These are phyloP conservation scores for Micractinium sp. DNA, from an alignment of 139 green algal species.

Conservation along the genomic window DNA sequence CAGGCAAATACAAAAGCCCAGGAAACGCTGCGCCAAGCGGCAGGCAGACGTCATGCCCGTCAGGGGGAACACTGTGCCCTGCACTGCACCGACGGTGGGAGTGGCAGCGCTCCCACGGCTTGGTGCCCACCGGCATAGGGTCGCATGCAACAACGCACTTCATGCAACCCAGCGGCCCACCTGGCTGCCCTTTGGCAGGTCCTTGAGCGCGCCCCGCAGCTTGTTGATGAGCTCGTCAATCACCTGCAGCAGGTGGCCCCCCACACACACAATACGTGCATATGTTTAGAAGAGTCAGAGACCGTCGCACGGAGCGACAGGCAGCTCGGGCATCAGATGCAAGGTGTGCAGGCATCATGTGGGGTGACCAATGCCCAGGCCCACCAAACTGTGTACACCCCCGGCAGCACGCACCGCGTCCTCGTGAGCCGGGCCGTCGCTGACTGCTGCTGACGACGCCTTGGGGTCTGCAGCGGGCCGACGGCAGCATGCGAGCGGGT, in stretches of 20 bases:
- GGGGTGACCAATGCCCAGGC: background rate
- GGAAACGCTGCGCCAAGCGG: background rate
- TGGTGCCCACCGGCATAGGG: too few species aligned
- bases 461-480: constrained; percentile 82
- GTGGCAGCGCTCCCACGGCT: too few species aligned
- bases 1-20: background rate
- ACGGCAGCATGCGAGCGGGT: background rate
- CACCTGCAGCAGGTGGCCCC: background rate
- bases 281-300: too few species aligned
- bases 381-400: background rate
- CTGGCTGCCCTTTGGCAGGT: constrained; percentile 53
- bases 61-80: too few species aligned
- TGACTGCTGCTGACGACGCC: constrained; percentile 51
- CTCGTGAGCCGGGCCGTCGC: constrained; percentile 31
- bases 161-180: background rate
- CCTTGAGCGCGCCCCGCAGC: constrained; percentile 57
- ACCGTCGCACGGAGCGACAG: too few species aligned
- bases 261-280: too few species aligned
- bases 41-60: too few species aligned
- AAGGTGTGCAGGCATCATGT: background rate
- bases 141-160: too few species aligned
- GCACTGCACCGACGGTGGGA: too few species aligned
- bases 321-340: too few species aligned
- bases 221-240: constrained; percentile 73
- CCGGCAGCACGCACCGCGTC: constrained; percentile 20